These are phyloP conservation scores for Cladophialophora yegresii DNA, from an alignment of 2,329 filamentous ascomycete species.

Conservation along the genomic window DNA sequence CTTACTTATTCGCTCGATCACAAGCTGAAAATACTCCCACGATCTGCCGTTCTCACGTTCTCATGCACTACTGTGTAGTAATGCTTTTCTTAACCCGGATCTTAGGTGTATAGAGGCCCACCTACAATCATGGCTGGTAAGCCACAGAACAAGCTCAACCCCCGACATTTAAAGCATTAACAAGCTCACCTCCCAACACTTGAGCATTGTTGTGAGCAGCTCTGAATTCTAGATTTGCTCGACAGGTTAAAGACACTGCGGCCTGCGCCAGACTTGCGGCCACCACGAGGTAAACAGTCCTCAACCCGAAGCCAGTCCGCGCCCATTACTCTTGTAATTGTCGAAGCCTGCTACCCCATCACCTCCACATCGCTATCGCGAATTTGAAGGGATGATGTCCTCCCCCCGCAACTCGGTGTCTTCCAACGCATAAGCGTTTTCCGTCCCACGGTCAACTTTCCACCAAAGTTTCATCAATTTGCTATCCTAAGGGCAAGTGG, in stretches of 20 bases:
- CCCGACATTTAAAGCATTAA: no score
- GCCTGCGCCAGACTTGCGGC: not conserved
- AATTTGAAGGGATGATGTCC: conserved; percentile 8
- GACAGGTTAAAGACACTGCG: not conserved
- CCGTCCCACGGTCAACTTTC: conserved; percentile 10
- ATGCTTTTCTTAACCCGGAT: conserved; percentile 8
- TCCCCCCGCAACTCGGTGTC: conserved; percentile 2
- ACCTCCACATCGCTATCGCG: not conserved
- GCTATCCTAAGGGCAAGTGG: conserved; percentile 28
- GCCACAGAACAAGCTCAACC: conserved; percentile 11
- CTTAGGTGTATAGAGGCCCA: conserved; percentile 5
- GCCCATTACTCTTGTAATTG: not conserved
- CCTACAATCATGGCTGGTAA: conserved; percentile 7
- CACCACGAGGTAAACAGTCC: not conserved
- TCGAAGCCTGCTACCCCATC: not conserved
- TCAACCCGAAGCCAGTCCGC: not conserved
- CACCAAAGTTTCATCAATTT: conserved; percentile 19
- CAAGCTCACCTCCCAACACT: not conserved
- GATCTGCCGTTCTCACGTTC: conserved; percentile 1
- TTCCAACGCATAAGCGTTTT: not conserved
- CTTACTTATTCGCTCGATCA: conserved; percentile 1
- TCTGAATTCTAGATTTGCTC: not conserved
- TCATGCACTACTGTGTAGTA: conserved; percentile 1
- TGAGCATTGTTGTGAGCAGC: not conserved
- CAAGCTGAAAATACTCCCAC: conserved; percentile 1